phyloP scores from a whole-genome alignment of 2,329 filamentous ascomycete species.

The Penicillium sp. region DNA sequence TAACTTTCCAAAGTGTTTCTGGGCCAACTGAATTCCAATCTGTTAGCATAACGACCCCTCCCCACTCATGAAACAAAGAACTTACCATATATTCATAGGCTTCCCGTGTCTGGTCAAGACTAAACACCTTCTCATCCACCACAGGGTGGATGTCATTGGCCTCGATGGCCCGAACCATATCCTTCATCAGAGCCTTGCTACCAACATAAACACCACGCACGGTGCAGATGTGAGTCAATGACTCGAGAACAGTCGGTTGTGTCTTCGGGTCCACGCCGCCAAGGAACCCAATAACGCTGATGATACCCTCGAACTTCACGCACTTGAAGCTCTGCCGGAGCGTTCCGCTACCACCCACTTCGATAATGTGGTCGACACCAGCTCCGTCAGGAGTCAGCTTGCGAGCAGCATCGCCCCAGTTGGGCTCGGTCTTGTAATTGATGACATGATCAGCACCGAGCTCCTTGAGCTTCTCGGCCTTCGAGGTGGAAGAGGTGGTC shows the following conservation, averaged over 20 bases:
- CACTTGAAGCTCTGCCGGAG: slow-evolving; percentile 56
- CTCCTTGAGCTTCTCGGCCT: slow-evolving; percentile 51
- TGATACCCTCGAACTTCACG: slow-evolving; percentile 54
- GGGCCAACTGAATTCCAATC: slow-evolving; percentile 37
- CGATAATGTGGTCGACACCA: slow-evolving; percentile 63
- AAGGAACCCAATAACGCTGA: slow-evolving; percentile 58
- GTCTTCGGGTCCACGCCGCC: slow-evolving; percentile 47
- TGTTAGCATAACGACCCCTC: slow-evolving; percentile 17
- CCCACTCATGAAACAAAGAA: slow-evolving; percentile 16
- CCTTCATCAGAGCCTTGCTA: slow-evolving; percentile 54
- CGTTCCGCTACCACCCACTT: slow-evolving; percentile 65
- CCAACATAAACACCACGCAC: slow-evolving; percentile 59
- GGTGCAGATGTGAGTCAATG: slow-evolving; percentile 51
- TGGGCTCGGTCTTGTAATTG: slow-evolving; percentile 58
- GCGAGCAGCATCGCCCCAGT: slow-evolving; percentile 61
- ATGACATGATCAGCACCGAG: slow-evolving; percentile 59
- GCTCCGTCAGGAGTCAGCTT: slow-evolving; percentile 47
- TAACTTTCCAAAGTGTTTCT: slow-evolving; percentile 58
- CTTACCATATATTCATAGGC: slow-evolving; percentile 55
- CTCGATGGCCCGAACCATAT: slow-evolving; percentile 60
- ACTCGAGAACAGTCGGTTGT: slow-evolving; percentile 53
- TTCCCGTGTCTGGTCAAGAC: slow-evolving; percentile 51
- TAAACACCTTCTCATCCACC: slow-evolving; percentile 57
- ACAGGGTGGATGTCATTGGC: slow-evolving; percentile 58
- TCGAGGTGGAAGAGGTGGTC: slow-evolving; percentile 57